Base-by-base conservation (phyloP, 83 land plant species). In the Picea engelmannii region DNA sequence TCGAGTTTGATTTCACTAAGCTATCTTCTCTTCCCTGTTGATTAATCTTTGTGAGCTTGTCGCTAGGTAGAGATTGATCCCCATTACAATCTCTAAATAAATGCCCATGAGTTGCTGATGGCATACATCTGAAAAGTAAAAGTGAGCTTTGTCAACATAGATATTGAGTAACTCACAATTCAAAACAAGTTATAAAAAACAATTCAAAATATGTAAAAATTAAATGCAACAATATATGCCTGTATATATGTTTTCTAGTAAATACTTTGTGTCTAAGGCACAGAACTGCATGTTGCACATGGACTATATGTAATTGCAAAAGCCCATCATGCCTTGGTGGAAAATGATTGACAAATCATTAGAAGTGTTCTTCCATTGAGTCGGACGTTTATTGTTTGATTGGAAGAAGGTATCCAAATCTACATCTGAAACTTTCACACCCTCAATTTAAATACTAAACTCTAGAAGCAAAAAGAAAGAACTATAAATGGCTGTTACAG, bases 1-100 rank as follows among this genome's bases (percentile, higher is more conserved):
- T 78, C 78, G 86, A 89, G 81, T 89, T 90, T 27, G 91, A 87
- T 68, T 77, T 85, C 78, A 69, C 55, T 12, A 74, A 83, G 31
- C 47, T 62, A 55, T 82, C 81, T 0, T 81, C 79, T 12, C 20
- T 31, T 38, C 85, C 86, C 71, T 83, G 78, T 66, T 87, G 74
- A 68, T 49, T 73, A 12, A 62, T 75, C 81, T 67, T 82, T 4
- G 77, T 49, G 18, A 71, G 13, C 55, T 66, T 76, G 18, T 88
- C 85, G 78, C 78, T 76, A 27, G 80, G 83, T 76, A 60, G 35
- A 64, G 64, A 70, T 38, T 80, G 76, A n/a, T 80, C 80, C 44
- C 59, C 68, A 42, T 78, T 84, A 38, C 23, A 67, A 49, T 88
- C 86, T n/a, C 66, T 6, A 73, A 84, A 85, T 35, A 85, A 74